Evolutionary conservation across 2,329 filamentous ascomycete genomes (phyloP), one percentile per base, ranked within the genome.

Genomic region (Byssoonygena ceratinophila): DNA sequence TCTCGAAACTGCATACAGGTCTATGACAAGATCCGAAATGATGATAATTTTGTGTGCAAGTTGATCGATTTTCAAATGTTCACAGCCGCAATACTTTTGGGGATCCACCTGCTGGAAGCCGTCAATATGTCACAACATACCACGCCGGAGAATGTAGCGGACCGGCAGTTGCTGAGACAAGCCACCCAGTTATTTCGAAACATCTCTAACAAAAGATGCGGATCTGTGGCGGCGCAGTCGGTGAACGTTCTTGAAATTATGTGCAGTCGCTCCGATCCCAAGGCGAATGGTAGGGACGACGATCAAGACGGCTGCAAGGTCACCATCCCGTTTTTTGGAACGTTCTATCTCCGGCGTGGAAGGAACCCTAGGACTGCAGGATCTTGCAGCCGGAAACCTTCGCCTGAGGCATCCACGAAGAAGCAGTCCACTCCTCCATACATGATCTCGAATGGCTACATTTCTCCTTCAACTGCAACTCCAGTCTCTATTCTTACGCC

Each of bases 21-120:
- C 9, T 76, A 74, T 55, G 64, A 63, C 16, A 60, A 59, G 12
- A 54, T 72, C 4, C 65, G 59, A 60, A 18, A 60, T 55, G 27
- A 59, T 59, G 14, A 41, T 2, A 4, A 14, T 11, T 11, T 61
- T 67, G 59, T 71, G 8, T 75, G 74, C 61, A 74, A 75, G 41
- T 56, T 75, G 32, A 64, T 72, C 44, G 74, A 77, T 54, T 77
- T 76, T 46, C 63, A 71, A 48, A 68, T 67, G 1, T 76, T 77
- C 55, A 74, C 65, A 1, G 68, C 70, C 3, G 68, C 71, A 12
- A 67, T 75, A 58, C 62, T 75, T 0, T 57, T 77, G 3, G 59
- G 72, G 2, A 60, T 75, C 31, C 69, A 74, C 49, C 57, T 75
- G 12, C 61, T 73, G 20, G 66, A 66, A n/a, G 64, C 64, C 39